Base-by-base conservation (phyloP, 192 early-diverging fungal genomes). In the Coemansia umbellata region DNA sequence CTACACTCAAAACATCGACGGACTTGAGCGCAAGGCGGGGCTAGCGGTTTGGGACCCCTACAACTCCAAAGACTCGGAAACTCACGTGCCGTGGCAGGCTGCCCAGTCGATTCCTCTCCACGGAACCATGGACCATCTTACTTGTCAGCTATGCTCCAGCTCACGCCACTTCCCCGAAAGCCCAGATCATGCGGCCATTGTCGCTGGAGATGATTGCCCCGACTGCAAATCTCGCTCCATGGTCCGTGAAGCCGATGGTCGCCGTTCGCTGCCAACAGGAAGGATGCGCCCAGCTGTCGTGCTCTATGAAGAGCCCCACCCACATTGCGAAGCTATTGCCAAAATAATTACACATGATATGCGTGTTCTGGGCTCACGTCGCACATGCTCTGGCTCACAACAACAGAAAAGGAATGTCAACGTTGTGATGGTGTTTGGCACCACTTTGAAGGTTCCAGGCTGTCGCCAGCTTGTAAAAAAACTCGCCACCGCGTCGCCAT, bases 1-100 rank as follows among this genome's bases (percentile, higher is more conserved):
- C 72, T 98, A 98, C 62, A 97, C 96, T 19, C 95, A 95, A 74
- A 98, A 98, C 69, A 97, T 98, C 54, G 96, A 98, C 57, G 88
- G 90, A 40, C 79, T 98, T 6, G 94, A 98, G 65, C 78, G 81
- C 40, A 81, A 83, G 8, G 79, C 89, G 0, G 84, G 86, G 10
- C 69, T 91, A 49, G 55, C 69, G 2, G 79, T 82, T n/a, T 78
- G 63, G 60, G 64, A 70, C 48, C 75, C 64, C 7, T 56, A 66
- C 47, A 50, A 42, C 9, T 9, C 26, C 13, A 43, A 54, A 13
- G 45, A 18, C 19, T 36, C 48, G 10, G 21, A 40, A 22, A 37
- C 17, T 4, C 39, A 70, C 21, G 63, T 69, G 11, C 50, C 66
- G 17, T 69, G 66, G 74, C 56, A 66, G 51, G 18, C 35, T 3